Conservation (phyloP, 106 monocot genomes). For the Amphibolis antarctica region DNA sequence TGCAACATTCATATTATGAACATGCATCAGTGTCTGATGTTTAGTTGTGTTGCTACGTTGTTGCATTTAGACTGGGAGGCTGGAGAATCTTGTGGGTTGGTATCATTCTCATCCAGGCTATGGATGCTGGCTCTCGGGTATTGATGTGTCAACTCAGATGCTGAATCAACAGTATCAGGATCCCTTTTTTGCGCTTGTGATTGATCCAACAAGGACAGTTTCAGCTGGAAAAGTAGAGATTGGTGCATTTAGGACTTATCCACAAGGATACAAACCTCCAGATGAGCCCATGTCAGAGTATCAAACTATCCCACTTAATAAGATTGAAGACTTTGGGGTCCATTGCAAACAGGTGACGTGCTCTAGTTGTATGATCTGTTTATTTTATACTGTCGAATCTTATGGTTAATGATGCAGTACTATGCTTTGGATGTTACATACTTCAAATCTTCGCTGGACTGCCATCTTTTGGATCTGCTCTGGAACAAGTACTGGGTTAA, state of each 20-base stretch:
- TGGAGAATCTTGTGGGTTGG: conserved; percentile 95
- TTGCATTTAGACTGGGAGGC: conserved; percentile 55
- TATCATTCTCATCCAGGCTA: conserved; percentile 99
- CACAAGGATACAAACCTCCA: conserved; percentile 78
- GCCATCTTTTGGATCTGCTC: conserved; percentile 83
- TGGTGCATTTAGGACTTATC: conserved; percentile 94
- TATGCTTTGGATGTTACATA: conserved; percentile 94
- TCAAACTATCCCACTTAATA: conserved; percentile 94
- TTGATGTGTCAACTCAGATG: conserved; percentile 97
- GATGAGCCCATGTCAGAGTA: conserved; percentile 97
- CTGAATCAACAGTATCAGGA: conserved; percentile 91
- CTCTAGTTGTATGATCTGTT: background rate
- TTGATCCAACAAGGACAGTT: conserved; percentile 91
- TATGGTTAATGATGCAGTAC: conserved; percentile 37
- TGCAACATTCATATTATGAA: too few species aligned
- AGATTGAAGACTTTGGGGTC: conserved; percentile 98
- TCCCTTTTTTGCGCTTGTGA: conserved; percentile 87
- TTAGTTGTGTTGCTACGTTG: background rate
- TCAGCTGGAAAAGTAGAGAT: conserved; percentile 96
- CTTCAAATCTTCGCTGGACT: conserved; percentile 91
- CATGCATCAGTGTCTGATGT: too few species aligned
- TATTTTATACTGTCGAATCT: background rate
- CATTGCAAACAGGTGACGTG: conserved; percentile 80
- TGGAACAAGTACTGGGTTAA: conserved; percentile 99
- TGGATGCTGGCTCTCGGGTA: conserved; percentile 95